Evolutionary conservation across 2,329 filamentous ascomycete species (phyloP), one percentile per base, ranked within the genome.

Genomic region (Aplosporella prunicola): DNA sequence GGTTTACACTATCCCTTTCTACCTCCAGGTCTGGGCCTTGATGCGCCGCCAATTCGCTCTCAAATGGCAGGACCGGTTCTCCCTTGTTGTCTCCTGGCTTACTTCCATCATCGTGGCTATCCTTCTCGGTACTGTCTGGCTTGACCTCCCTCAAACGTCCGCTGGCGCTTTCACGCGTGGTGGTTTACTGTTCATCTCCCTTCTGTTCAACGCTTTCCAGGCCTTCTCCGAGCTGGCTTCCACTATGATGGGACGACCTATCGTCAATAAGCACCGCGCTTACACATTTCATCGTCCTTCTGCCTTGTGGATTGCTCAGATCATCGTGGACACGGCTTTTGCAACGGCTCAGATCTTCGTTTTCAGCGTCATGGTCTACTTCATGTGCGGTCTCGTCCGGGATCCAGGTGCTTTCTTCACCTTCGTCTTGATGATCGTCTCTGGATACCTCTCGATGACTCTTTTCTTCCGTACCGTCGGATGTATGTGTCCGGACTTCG

Each of bases 201-300:
- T 93, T 2, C 63, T 93, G 4, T 89, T 89, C 69, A 89, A 89
- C 56, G 81, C 82, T n/a, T 89, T 93, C 59, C 79, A 86, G 52
- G 82, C 85, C 16, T 88, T 91, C 52, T 75, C 80, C 0, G 85
- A 93, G 56, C 62, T 93, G 0, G 80, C 72, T 0, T 70, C 72
- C 9, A 82, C 80, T 2, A 89, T 91, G 82, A 63, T 78, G 11
- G 83, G 80, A 1, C 72, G 86, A 7, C 71, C 78, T 0, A 82
- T 93, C 24, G 72, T 93, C 43, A 85, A 87, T 56, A 93, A 91
- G 55, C 86, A 93, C 58, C 78, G 80, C 40, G 79, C 82, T 0
- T 93, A 85, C 48, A 81, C 84, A 0, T 89, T 93, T 52, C 81
- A 91, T 55, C 71, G 83, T 22, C 86, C 86, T 0, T 86, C 82